Evolutionary conservation across 805 yeast species (phyloP).

Genomic region (Candida cerambycidarum): DNA sequence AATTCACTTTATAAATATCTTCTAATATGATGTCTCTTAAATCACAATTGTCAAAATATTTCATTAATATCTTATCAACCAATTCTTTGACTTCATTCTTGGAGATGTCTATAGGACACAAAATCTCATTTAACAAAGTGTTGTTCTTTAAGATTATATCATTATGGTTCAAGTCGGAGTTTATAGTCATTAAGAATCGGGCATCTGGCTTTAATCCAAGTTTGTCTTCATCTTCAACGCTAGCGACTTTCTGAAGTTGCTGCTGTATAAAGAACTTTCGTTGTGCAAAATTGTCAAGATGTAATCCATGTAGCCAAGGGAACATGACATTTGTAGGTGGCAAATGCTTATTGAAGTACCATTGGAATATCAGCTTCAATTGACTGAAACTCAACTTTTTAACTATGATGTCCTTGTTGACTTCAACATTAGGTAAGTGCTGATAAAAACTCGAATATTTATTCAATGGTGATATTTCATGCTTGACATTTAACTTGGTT

Average conservation of each 20-base stretch:
- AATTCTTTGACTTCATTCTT: slow-evolving; percentile 29
- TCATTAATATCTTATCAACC: slow-evolving; percentile 17
- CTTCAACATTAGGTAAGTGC: not conserved
- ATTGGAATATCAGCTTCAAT: slow-evolving; percentile 24
- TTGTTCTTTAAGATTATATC: slow-evolving; percentile 49
- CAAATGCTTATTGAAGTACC: slow-evolving; percentile 39
- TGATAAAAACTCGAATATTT: slow-evolving; percentile 1
- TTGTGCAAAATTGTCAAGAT: slow-evolving; percentile 55
- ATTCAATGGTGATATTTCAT: slow-evolving; percentile 9
- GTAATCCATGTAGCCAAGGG: slow-evolving; percentile 89
- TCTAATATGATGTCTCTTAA: slow-evolving; percentile 27
- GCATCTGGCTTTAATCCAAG: slow-evolving; percentile 17
- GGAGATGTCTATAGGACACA: slow-evolving; percentile 48
- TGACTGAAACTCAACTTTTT: slow-evolving; percentile 18
- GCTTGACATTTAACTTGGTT: slow-evolving; percentile 30
- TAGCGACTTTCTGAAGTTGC: slow-evolving; percentile 17
- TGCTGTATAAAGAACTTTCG: slow-evolving; percentile 43
- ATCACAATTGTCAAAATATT: slow-evolving; percentile 17
- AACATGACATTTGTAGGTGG: slow-evolving; percentile 72
- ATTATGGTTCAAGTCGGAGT: slow-evolving; percentile 13
- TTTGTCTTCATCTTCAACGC: not conserved
- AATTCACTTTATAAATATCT: slow-evolving; percentile 45
- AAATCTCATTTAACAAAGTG: slow-evolving; percentile 52
- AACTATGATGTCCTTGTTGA: slow-evolving; percentile 12
- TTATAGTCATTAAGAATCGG: slow-evolving; percentile 42